These are phyloP conservation scores for Botrytis aclada DNA, from an alignment of 2,329 filamentous ascomycete genomes.

Conservation along the genomic window DNA sequence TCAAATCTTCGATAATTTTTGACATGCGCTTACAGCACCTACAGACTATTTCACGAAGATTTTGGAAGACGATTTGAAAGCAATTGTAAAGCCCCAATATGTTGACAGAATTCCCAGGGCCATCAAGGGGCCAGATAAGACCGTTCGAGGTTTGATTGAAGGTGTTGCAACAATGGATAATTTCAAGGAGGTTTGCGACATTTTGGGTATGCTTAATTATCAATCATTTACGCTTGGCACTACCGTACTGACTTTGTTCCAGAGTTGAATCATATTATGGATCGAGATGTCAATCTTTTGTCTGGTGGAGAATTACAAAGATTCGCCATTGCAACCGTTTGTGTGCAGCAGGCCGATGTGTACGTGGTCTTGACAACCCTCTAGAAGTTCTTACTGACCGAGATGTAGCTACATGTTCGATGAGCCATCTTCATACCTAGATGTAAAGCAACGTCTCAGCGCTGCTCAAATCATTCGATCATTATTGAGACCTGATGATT, in stretches of 20 bases:
- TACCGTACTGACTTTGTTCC: background rate
- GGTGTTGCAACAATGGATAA: conserved; percentile 75
- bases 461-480: conserved; percentile 91
- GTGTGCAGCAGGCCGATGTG: conserved; percentile 93
- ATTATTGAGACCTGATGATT: conserved; percentile 82
- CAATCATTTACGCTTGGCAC: background rate
- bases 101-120: conserved; percentile 97
- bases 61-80: conserved; percentile 93
- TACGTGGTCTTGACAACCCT: conserved; percentile 40
- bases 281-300: conserved; percentile 84
- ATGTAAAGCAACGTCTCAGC: conserved; percentile 97
- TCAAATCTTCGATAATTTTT: background rate
- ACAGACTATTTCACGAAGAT: conserved; percentile 98
- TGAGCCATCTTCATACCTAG: conserved; percentile 96
- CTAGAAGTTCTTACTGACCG: conserved; percentile 1
- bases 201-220: conserved; percentile 54
- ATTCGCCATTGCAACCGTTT: conserved; percentile 94
- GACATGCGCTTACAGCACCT: conserved; percentile 24
- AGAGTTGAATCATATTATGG: conserved; percentile 85
- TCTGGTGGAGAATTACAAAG: conserved; percentile 98
- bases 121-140: conserved; percentile 76
- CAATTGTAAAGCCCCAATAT: conserved; percentile 96
- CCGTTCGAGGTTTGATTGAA: conserved; percentile 75
- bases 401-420: conserved; percentile 86
- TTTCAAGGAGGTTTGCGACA: conserved; percentile 75